phyloP scores from a whole-genome alignment of 2,329 filamentous ascomycete species.

The Dissoconium aciculare region DNA sequence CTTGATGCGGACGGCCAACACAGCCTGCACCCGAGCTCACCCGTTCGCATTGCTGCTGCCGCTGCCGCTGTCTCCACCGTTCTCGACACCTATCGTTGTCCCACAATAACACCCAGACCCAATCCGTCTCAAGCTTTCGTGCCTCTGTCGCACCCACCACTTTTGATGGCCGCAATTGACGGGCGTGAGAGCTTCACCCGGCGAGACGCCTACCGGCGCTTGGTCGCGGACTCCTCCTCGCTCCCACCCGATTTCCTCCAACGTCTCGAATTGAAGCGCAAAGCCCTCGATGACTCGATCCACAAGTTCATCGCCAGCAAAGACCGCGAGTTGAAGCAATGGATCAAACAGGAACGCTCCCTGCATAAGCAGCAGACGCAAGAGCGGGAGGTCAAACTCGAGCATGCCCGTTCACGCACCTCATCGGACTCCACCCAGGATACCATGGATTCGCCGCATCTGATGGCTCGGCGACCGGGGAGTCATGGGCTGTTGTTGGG shows the following conservation, averaged over 20 bases:
- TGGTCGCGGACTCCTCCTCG: slow-evolving; percentile 12
- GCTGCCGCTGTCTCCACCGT: too few species aligned
- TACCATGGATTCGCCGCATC: slow-evolving; percentile 5
- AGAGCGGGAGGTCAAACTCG: not conserved
- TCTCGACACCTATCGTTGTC: too few species aligned
- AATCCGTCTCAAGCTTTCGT: too few species aligned
- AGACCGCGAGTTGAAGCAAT: slow-evolving; percentile 25
- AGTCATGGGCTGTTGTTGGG: slow-evolving; percentile 13
- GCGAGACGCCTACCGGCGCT: slow-evolving; percentile 12
- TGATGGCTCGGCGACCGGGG: slow-evolving; percentile 2
- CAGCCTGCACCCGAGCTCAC: too few species aligned
- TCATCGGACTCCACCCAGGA: slow-evolving; percentile 8
- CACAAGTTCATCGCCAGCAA: slow-evolving; percentile 26
- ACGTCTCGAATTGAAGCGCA: slow-evolving; percentile 23
- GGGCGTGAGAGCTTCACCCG: slow-evolving; percentile 9
- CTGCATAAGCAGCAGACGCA: slow-evolving; percentile 2
- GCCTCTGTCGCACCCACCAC: too few species aligned
- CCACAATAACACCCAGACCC: too few species aligned
- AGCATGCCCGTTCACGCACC: slow-evolving; percentile 4
- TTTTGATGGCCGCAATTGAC: slow-evolving; percentile 12
- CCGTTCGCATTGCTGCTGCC: too few species aligned
- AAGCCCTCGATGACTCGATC: slow-evolving; percentile 25
- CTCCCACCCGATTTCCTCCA: slow-evolving; percentile 21
- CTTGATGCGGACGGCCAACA: too few species aligned
- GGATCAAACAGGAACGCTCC: slow-evolving; percentile 20